Conservation (phyloP, 257 asterid species). For the Misopates orontium region DNA sequence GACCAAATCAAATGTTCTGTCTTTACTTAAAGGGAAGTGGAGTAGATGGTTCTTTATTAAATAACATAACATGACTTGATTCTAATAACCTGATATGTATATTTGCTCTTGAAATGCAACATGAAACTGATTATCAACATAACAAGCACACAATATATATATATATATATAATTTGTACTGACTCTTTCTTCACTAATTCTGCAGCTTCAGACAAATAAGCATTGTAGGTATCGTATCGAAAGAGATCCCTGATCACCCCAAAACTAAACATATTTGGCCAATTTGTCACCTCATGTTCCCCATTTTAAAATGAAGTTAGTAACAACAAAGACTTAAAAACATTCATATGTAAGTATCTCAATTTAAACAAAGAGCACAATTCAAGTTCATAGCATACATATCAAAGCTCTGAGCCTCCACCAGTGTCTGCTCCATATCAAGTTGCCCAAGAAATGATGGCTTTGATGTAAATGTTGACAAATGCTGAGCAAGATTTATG, state of each 20-base stretch:
- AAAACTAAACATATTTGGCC: not conserved
- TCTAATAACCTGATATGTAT: not conserved
- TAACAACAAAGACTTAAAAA: constrained; percentile 12
- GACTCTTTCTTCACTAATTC: not conserved
- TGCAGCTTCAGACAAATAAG: not conserved
- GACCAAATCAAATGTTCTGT: not conserved
- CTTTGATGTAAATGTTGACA: constrained; percentile 80
- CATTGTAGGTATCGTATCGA: not conserved
- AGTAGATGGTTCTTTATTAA: constrained; percentile 2
- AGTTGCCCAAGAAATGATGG: constrained; percentile 81
- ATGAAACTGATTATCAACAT: not conserved
- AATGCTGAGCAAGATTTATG: constrained; percentile 95
- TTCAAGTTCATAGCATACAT: constrained; percentile 51
- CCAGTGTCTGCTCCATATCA: constrained; percentile 92
- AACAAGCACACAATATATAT: too few relatives aligned
- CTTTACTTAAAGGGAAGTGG: not conserved
- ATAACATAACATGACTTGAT: not conserved
- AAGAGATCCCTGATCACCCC: not conserved
- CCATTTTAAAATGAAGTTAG: constrained; percentile 6
- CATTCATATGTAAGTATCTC: constrained; percentile 13
- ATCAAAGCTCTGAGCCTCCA: constrained; percentile 93
- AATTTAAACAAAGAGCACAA: not conserved
- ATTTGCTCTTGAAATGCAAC: not conserved
- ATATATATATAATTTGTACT: not conserved
- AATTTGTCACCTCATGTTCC: constrained; percentile 8